Evolutionary conservation across 148 eudicot genomes (phyloP), one percentile per base, ranked within the genome.

Genomic region (Amaranthus palmeri): DNA sequence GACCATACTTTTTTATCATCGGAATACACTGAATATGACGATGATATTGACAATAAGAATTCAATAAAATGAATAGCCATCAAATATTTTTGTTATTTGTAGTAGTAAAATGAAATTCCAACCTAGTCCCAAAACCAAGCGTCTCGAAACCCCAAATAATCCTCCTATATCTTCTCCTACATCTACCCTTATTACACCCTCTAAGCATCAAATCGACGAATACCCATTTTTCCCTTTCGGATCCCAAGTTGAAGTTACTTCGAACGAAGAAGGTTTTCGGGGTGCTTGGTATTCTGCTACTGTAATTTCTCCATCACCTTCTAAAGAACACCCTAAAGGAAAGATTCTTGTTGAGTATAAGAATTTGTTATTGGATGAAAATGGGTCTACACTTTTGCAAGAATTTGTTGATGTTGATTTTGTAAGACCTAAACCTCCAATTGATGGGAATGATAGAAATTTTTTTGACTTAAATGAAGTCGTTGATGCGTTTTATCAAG

Each of bases 221-320:
- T 13, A 49, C 51, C 25, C 12, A 25, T 46, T 44, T 55, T 74
- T 77, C 77, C 54, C 78, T n/a, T 63, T 60, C 36, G 84, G 84
- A 66, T 78, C 92, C 4, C 17, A 67, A 9, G 85, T 89, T n/a
- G 93, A 89, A 69, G 87, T 89, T 44, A 65, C 61, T 43, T 73
- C 85, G 13, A 84, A 86, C 74, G 90, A 89, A 65, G 82, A 83
- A 46, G 93, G 83, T 14, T 85, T 83, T 61, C 54, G n/a, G 7
- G 88, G 81, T 2, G 84, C 80, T 5, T 85, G 84, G 82, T 86
- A 62, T 61, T 67, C 72, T 10, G 90, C 88, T 42, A 86, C 82
- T 53, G 78, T 89, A 0, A 6, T 87, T 41, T 48, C 74, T 43
- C 69, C 68, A 0, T 72, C 85, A 0, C n/a, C 43, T 25, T 56